Conservation (phyloP, 73 alveolate species). For the Paramecium sexaurelia region DNA sequence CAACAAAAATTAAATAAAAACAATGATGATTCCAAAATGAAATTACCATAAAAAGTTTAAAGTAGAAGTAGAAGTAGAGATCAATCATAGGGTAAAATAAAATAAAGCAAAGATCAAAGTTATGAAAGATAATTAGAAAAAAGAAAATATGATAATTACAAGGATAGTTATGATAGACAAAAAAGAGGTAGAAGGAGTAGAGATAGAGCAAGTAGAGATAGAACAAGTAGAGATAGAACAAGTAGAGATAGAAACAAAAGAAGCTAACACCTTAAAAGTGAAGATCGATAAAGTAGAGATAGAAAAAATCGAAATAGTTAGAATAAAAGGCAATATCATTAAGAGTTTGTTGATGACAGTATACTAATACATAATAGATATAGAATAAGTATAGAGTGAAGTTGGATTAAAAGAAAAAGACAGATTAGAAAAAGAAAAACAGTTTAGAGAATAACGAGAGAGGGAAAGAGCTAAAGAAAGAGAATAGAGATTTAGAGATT, state of each 20-base stretch:
- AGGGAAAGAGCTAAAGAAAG: slow-evolving; percentile 4
- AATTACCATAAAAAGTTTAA: not conserved
- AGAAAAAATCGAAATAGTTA: not conserved
- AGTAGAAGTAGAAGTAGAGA: slow-evolving; percentile 10
- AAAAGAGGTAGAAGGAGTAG: not conserved
- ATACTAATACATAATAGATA: not conserved
- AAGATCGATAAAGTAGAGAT: not conserved
- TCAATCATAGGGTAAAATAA: not conserved
- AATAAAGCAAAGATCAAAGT: not conserved
- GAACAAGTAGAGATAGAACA: not conserved
- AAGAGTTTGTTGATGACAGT: slow-evolving; percentile 37
- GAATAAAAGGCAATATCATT: not conserved
- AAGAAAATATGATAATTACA: not conserved
- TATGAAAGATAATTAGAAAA: not conserved
- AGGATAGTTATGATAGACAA: not conserved
- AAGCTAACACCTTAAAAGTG: not conserved
- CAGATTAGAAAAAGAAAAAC: not conserved
- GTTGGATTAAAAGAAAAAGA: not conserved
- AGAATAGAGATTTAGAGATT: not conserved
- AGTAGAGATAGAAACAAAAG: not conserved
- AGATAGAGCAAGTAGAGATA: not conserved
- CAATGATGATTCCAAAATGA: not conserved
- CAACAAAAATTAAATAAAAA: not conserved
- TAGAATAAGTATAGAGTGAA: not conserved
- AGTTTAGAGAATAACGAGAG: not conserved